Base-by-base conservation (phyloP, 306 rosid genomes). In the Astragalus glycyphyllos region DNA sequence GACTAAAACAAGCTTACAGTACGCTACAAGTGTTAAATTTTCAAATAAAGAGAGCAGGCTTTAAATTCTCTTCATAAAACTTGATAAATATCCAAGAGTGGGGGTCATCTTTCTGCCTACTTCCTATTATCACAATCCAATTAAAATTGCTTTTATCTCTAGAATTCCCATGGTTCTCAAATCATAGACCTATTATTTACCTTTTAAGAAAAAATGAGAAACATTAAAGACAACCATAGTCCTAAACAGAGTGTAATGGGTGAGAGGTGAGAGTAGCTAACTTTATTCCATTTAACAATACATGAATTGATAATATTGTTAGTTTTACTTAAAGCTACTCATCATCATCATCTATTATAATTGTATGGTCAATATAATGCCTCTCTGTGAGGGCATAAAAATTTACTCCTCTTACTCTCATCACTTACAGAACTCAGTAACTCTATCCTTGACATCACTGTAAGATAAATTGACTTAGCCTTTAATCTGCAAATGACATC, bases 401-500 rank as follows among this genome's bases (percentile, higher is more conserved):
- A 8, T 40, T 40, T 8, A 40, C 11, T 40, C 2, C 11, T 7
- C 45, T 40, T 7, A 11, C 45, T 40, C 45, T 40, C 45, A 40
- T 40, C 45, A 40, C 11, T 8, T 40, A 40, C 45, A 2, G 8
- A 40, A 40, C 45, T 40, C 11, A 40, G 11, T 40, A 40, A 40
- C 45, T 6, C 8, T 40, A 40, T 8, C 45, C 45, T 40, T 40
- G 45, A 40, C 45, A 40, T 40, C 45, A 40, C 45, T 8, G 44
- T 38, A 40, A 40, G 45, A 6, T n/a, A n/a, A n/a, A n/a, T 10
- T 9, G 1, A 9, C 8, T 7, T 2, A 40, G 11, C 45, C 45
- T 8, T 40, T 44, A 42, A 8, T 48, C 80, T 47, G 58, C 49
- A 14, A 44, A 31, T 42, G 66, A 45, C 34, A 42, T 60, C 35